phyloP scores from a whole-genome alignment of 129 eudicot species.

The Flaveria sonorensis region DNA sequence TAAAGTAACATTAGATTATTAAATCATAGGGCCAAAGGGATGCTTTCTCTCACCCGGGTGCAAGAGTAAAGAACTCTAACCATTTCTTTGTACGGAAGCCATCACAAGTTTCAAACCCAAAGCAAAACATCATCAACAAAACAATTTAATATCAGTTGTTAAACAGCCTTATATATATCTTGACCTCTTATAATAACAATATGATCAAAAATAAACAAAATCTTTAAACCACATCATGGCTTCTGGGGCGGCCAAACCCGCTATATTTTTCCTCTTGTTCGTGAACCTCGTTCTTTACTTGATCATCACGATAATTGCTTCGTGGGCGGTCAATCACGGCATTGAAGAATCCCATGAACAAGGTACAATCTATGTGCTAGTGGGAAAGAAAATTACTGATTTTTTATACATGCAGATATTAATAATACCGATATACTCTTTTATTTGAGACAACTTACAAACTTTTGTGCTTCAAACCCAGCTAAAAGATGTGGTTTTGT shows the following conservation, averaged over 20 bases:
- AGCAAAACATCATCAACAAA: constrained; percentile 27
- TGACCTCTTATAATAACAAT: constrained; percentile 9
- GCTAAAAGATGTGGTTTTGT: not conserved
- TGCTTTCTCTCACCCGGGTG: constrained; percentile 54
- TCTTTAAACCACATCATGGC: constrained; percentile 53
- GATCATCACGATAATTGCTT: constrained; percentile 50
- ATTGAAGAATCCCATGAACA: constrained; percentile 56
- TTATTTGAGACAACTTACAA: not conserved
- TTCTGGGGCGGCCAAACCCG: constrained; percentile 69
- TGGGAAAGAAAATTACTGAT: not conserved
- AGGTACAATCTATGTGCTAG: constrained; percentile 43
- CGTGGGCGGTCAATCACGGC: constrained; percentile 91
- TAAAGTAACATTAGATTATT: not conserved
- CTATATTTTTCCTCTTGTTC: constrained; percentile 54
- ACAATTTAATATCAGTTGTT: not conserved
- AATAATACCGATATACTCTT: not conserved
- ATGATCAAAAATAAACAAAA: not conserved
- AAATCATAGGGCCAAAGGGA: constrained; percentile 20
- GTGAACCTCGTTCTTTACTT: constrained; percentile 66
- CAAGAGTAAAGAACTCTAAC: constrained; percentile 46
- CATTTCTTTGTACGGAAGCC: constrained; percentile 43
- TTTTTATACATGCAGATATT: not conserved
- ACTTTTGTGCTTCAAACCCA: not conserved
- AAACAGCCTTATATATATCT: constrained; percentile 15
- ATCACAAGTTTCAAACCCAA: constrained; percentile 18